These are phyloP conservation scores for Exophiala mesophila DNA, from an alignment of 2,329 filamentous ascomycete species.

Conservation along the genomic window DNA sequence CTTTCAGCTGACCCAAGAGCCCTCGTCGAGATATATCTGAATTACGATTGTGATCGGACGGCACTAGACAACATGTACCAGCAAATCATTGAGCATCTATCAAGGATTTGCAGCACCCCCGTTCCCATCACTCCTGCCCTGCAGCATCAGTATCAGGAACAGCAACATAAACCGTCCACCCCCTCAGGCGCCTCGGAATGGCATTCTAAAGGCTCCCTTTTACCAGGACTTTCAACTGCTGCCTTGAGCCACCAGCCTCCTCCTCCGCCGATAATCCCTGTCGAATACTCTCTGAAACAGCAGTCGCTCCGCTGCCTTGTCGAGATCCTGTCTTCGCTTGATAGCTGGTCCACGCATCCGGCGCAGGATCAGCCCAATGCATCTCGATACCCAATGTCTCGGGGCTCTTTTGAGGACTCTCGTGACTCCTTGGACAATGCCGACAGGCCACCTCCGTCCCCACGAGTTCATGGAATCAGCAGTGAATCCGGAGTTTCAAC, in stretches of 20 bases:
- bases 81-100: slow-evolving; percentile 84
- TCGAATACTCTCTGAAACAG: slow-evolving; percentile 87
- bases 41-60: slow-evolving; percentile 94
- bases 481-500: slow-evolving; percentile 60
- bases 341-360: slow-evolving; percentile 81
- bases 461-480: slow-evolving; percentile 52
- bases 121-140: slow-evolving; percentile 70
- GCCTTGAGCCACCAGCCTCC: slow-evolving; percentile 57
- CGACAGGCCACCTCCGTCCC: slow-evolving; percentile 53
- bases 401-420: slow-evolving; percentile 54
- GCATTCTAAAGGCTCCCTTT: slow-evolving; percentile 79
- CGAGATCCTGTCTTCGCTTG: slow-evolving; percentile 79
- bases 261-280: slow-evolving; percentile 57
- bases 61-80: slow-evolving; percentile 96
- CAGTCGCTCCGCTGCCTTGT: slow-evolving; percentile 83
- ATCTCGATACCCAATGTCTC: slow-evolving; percentile 38
- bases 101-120: slow-evolving; percentile 75
- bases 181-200: slow-evolving; percentile 69
- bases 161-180: slow-evolving; percentile 57
- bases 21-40: slow-evolving; percentile 90
- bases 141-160: slow-evolving; percentile 82
- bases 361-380: slow-evolving; percentile 45
- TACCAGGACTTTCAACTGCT: slow-evolving; percentile 77
- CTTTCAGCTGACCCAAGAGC: slow-evolving; percentile 81
- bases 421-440: slow-evolving; percentile 68